Evolutionary conservation across 2,329 filamentous ascomycete genomes (phyloP).

Genomic region (Penicillium sp.): DNA sequence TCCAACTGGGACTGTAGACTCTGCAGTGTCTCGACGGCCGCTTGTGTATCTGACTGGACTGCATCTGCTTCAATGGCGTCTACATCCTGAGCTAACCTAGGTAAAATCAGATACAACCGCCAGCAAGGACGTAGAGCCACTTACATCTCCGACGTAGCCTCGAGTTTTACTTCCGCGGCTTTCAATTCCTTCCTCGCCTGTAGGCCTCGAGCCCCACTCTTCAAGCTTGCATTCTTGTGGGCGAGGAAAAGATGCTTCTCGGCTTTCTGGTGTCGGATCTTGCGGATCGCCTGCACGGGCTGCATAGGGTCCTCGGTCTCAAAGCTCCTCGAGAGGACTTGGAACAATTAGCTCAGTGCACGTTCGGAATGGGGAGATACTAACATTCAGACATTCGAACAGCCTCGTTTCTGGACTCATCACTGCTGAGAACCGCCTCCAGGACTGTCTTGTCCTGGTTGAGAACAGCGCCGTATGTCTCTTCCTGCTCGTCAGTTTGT

Average conservation of each 20-base stretch:
- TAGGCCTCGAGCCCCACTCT: slow-evolving; percentile 75
- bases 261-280: slow-evolving; percentile 63
- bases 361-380: slow-evolving; percentile 11
- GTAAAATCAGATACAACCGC: slow-evolving; percentile 2
- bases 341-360: neutral
- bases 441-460: slow-evolving; percentile 55
- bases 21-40: slow-evolving; percentile 68
- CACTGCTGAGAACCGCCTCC: slow-evolving; percentile 64
- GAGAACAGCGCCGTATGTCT: slow-evolving; percentile 9
- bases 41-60: slow-evolving; percentile 67
- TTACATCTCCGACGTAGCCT: slow-evolving; percentile 58
- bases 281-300: slow-evolving; percentile 62
- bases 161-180: slow-evolving; percentile 67
- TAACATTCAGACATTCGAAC: slow-evolving; percentile 63
- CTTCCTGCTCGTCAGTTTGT: slow-evolving; percentile 56
- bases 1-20: slow-evolving; percentile 70
- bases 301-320: slow-evolving; percentile 59
- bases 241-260: slow-evolving; percentile 66
- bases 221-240: slow-evolving; percentile 71
- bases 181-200: slow-evolving; percentile 75
- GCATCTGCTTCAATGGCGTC: slow-evolving; percentile 59
- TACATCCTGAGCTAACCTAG: slow-evolving; percentile 53
- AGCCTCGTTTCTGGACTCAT: slow-evolving; percentile 53
- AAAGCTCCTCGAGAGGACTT: slow-evolving; percentile 62
- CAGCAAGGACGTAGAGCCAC: slow-evolving; percentile 11